A percentile compares a stretch with the other conserved stretches of the same genome.
These are phyloP conservation scores for Pythium coloratum DNA, from an alignment of 352 stramenopile genomes.

Conservation along the genomic window DNA sequence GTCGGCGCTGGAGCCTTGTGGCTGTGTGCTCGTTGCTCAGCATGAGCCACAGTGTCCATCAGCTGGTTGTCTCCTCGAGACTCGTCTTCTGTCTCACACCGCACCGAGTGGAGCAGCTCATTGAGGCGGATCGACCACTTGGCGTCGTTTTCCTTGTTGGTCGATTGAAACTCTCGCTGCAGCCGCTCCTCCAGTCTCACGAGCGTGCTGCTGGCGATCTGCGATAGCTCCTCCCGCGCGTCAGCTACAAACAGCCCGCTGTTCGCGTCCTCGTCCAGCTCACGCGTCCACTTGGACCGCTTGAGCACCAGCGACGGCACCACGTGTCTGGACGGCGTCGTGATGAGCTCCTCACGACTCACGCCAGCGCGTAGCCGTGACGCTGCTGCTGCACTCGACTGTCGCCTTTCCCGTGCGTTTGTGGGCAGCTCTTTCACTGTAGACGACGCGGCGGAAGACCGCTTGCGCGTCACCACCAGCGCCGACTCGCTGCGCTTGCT, in stretches of 20 bases:
- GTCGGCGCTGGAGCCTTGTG: not conserved
- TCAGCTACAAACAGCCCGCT: constrained; percentile 51
- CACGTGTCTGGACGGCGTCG: constrained; percentile 21
- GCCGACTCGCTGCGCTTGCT: constrained; percentile 15
- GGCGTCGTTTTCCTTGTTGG: not conserved
- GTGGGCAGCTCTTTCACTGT: not conserved
- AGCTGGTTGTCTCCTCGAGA: not conserved
- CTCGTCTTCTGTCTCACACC: not conserved
- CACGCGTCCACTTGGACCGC: constrained; percentile 35
- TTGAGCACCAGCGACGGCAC: constrained; percentile 22
- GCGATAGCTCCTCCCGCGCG: constrained; percentile 32
- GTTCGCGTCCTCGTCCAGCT: constrained; percentile 44
- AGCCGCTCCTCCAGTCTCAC: constrained; percentile 56
- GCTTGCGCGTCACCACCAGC: constrained; percentile 21
- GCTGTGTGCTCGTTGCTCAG: not conserved
- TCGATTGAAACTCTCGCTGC: constrained; percentile 27
- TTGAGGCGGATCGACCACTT: constrained; percentile 8
- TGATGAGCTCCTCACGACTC: constrained; percentile 6
- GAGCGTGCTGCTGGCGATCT: constrained; percentile 50
- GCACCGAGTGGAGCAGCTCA: constrained; percentile 17
- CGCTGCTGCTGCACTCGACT: not conserved
- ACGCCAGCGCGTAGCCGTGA: not conserved
- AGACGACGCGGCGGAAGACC: constrained; percentile 19
- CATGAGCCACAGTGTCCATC: not conserved
- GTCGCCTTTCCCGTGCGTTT: not conserved